Percentiles rank a stretch among this genome's conserved stretches.
Conservation (phyloP, 2,329 filamentous ascomycete species). For the Aspergillus proliferans region DNA sequence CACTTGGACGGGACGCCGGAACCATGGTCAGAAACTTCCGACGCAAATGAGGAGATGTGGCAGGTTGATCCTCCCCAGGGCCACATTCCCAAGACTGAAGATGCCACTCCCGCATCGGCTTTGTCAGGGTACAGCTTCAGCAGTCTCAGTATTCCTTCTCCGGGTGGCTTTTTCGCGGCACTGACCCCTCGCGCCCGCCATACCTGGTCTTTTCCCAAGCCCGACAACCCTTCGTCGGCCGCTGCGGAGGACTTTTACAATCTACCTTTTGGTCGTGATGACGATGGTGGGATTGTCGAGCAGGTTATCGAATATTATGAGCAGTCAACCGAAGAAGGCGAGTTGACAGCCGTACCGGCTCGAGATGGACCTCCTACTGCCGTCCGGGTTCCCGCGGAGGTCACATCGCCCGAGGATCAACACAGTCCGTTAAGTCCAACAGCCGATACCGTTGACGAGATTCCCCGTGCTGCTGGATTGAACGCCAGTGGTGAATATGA, state of each 20-base stretch:
- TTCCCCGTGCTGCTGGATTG: conserved; percentile 50
- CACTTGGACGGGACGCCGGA: conserved; percentile 47
- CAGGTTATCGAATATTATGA: conserved; percentile 58
- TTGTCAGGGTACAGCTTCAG: conserved; percentile 66
- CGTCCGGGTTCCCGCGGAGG: conserved; percentile 44
- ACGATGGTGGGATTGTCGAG: conserved; percentile 52
- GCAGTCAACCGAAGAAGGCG: conserved; percentile 26
- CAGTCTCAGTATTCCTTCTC: conserved; percentile 80
- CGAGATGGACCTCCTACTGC: conserved; percentile 31
- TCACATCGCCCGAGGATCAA: conserved; percentile 19
- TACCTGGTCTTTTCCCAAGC: conserved; percentile 67
- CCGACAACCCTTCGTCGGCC: conserved; percentile 68
- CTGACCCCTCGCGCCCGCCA: conserved; percentile 68
- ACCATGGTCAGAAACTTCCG: conserved; percentile 34
- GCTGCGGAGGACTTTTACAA: conserved; percentile 91
- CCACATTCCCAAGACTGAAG: conserved; percentile 40
- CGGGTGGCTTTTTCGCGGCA: conserved; percentile 84
- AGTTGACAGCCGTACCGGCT: conserved; percentile 29
- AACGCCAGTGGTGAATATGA: conserved; percentile 61
- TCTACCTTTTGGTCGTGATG: conserved; percentile 61
- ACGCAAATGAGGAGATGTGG: conserved; percentile 57
- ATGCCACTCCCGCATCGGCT: conserved; percentile 47
- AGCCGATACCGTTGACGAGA: conserved; percentile 39
- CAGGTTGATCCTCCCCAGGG: conserved; percentile 50
- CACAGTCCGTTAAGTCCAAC: conserved; percentile 22